Base-by-base conservation (phyloP, 441 rosid species). In the Populus hybrid region DNA sequence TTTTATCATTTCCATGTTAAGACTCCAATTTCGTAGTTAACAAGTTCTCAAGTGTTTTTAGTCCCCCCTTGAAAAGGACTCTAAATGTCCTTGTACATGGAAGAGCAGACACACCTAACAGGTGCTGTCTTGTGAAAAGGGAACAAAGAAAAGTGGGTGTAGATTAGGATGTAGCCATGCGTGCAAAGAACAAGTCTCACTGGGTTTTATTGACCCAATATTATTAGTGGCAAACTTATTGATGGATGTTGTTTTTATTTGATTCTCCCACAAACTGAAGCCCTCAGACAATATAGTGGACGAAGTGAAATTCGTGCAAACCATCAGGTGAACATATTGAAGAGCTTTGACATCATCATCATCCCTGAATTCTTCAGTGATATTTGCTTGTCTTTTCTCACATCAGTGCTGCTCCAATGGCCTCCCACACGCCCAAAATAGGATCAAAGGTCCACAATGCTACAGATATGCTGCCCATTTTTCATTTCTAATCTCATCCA, bases 31-130 rank as follows among this genome's bases (percentile, higher is more conserved):
- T 56, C 64, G 69, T 14, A 61, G 53, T 7, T 65, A 53, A 16
- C 23, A 3, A 23, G 20, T 14, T 28, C 21, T 63, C 9, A 35
- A 64, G 42, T 14, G 9, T 45, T 35, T 26, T 1, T n/a, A 71
- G 85, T 69, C n/a, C 80, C 38, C 82, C 78, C 12, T 21, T 75
- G 83, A 84, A 70, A 84, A 67, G 56, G 80, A 82, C 86, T 29
- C 2, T 5, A 68, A 36, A 4, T 0, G 9, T 6, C 20, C 20
- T 0, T 74, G 79, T 42, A 4, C 36, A 12, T 23, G 31, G 68
- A 23, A 42, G 36, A 3, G 72, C 3, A 66, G 75, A 80, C 87
- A 83, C 36, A 65, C 29, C 8, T 33, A 28, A 50, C 21, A 66
- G 1, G 23, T 35, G 73, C 65, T 68, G n/a, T 40, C 8, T 11